Percentiles rank a stretch among this genome's conserved stretches.
Conservation (phyloP, 441 rosid genomes). For the Bruguiera hainesii region DNA sequence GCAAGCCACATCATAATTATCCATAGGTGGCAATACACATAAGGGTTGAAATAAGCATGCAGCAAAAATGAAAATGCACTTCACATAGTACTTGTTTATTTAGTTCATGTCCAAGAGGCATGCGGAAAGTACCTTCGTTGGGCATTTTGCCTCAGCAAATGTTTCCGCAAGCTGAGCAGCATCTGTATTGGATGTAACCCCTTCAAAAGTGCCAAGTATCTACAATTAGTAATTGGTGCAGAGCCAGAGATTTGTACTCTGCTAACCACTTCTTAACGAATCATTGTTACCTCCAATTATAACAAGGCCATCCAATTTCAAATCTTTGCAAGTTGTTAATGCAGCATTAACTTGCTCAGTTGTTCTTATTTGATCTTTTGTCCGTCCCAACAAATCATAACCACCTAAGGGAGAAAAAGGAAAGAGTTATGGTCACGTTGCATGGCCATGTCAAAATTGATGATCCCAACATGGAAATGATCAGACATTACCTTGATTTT, state of each 20-base stretch:
- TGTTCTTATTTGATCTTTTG: slow-evolving; percentile 95
- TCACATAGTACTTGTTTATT: neutral
- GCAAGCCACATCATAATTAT: neutral
- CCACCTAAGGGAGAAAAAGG: slow-evolving; percentile 58
- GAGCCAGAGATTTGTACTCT: neutral
- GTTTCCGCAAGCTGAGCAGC: slow-evolving; percentile 99
- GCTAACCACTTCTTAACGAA: slow-evolving; percentile 6
- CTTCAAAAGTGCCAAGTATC: slow-evolving; percentile 40
- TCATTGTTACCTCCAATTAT: slow-evolving; percentile 82
- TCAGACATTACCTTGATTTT: slow-evolving; percentile 67
- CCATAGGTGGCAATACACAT: neutral
- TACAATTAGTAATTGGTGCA: slow-evolving; percentile 14
- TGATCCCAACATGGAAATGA: slow-evolving; percentile 13
- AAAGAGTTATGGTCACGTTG: slow-evolving; percentile 15
- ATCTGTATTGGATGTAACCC: slow-evolving; percentile 96
- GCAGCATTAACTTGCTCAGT: slow-evolving; percentile 96
- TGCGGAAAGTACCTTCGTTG: slow-evolving; percentile 62
- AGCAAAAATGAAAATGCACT: neutral
- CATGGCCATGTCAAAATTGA: slow-evolving; percentile 14
- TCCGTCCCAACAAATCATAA: slow-evolving; percentile 95
- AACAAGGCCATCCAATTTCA: slow-evolving; percentile 95
- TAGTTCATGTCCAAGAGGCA: neutral
- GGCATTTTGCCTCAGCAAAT: slow-evolving; percentile 84
- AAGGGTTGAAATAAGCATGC: neutral
- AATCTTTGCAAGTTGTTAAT: slow-evolving; percentile 70